Conservation (phyloP, 2,329 filamentous ascomycete genomes). For the Cercospora sesami region DNA sequence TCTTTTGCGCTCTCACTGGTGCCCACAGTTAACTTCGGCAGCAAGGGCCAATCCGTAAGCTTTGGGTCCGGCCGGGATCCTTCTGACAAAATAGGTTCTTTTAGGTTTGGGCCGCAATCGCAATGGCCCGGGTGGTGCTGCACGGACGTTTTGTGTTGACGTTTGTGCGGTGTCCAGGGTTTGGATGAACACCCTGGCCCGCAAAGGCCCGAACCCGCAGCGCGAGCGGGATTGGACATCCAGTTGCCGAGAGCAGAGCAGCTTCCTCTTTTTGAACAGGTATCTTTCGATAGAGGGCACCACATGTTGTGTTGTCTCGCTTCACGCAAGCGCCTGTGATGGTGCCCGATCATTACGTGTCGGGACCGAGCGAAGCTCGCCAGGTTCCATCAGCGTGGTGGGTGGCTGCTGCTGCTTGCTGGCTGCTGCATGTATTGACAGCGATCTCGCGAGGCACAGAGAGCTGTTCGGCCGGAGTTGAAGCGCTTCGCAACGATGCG, state of each 20-base stretch:
- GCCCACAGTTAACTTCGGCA: slow-evolving; percentile 24
- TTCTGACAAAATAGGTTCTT: neutral
- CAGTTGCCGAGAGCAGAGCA: slow-evolving; percentile 14
- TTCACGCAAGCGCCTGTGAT: neutral
- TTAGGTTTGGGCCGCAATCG: slow-evolving; percentile 29
- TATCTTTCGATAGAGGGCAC: neutral
- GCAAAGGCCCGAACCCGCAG: slow-evolving; percentile 25
- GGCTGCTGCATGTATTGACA: slow-evolving; percentile 7
- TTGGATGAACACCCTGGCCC: slow-evolving; percentile 12
- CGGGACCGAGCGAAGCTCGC: neutral
- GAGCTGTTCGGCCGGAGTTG: neutral
- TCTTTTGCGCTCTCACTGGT: slow-evolving; percentile 24
- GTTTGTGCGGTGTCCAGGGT: neutral
- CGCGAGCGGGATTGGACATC: slow-evolving; percentile 15
- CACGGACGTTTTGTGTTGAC: slow-evolving; percentile 7
- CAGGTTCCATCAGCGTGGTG: neutral
- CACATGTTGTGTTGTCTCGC: neutral
- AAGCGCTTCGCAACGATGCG: slow-evolving; percentile 13
- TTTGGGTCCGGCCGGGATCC: slow-evolving; percentile 2
- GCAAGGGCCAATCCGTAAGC: slow-evolving; percentile 17
- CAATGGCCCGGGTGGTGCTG: slow-evolving; percentile 19
- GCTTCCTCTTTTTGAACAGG: neutral
- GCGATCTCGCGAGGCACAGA: neutral
- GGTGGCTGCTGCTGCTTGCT: neutral
- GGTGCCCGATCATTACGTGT: slow-evolving; percentile 2